Percentiles rank a stretch among this genome's conserved stretches.
Conservation (phyloP, 2,329 filamentous ascomycete genomes). For the Aphanocladium album region DNA sequence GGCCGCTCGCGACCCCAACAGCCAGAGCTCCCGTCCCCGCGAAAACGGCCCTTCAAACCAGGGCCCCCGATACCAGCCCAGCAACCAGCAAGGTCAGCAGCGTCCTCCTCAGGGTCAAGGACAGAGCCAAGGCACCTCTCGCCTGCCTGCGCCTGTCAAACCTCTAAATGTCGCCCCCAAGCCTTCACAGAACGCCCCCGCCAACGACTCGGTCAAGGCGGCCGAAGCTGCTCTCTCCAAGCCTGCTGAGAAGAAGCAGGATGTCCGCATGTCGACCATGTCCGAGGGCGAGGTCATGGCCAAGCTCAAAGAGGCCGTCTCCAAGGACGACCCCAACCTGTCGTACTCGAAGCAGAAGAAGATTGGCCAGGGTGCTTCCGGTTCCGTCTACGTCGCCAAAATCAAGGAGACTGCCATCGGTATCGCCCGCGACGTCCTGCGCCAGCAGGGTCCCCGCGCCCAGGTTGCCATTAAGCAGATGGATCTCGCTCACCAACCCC, state of each 20-base stretch:
- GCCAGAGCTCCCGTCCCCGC: conserved; percentile 41
- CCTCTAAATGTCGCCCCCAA: conserved; percentile 74
- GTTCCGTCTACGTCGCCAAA: conserved; percentile 95
- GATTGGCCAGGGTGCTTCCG: conserved; percentile 96
- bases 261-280: conserved; percentile 98
- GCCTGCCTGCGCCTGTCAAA: conserved; percentile 63
- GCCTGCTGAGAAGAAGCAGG: conserved; percentile 81
- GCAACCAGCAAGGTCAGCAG: conserved; percentile 46
- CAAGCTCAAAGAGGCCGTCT: conserved; percentile 88
- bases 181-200: conserved; percentile 43
- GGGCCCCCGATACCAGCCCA: conserved; percentile 54
- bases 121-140: conserved; percentile 33
- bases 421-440: conserved; percentile 73
- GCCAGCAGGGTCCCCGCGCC: conserved; percentile 72
- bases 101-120: conserved; percentile 41
- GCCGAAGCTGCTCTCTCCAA: conserved; percentile 85
- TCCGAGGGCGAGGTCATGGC: conserved; percentile 96
- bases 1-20: conserved; percentile 37
- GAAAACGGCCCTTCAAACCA: conserved; percentile 41
- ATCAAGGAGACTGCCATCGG: conserved; percentile 86
- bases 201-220: conserved; percentile 71
- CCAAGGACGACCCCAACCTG: conserved; percentile 87
- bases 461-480: conserved; percentile 99
- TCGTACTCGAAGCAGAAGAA: conserved; percentile 99
- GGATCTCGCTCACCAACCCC: conserved; percentile 93